Evolutionary conservation across 805 yeast genomes (phyloP), one percentile per base, ranked within the genome.

Genomic region (Myxozyma geophila): DNA sequence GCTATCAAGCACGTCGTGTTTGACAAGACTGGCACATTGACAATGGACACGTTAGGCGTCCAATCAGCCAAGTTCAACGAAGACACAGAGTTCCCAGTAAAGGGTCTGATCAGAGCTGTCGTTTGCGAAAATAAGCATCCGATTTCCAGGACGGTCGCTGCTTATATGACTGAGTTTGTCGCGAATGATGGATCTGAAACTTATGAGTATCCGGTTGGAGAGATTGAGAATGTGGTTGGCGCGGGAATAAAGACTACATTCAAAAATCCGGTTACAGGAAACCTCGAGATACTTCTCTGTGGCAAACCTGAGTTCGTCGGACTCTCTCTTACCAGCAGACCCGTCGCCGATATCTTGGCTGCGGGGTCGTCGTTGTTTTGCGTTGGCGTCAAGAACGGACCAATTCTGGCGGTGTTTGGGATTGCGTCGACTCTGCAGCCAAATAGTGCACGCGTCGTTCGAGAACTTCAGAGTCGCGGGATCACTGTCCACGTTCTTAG

Each of bases 11-110:
- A 66, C 33, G 63, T 67, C 17, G 65, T 67, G 12, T 67, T 67
- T 51, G 70, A 67, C 53, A 67, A 67, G 55, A 67, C 70, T 3
- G 70, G 70, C 35, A 67, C 70, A 6, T 55, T 67, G 49, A 67
- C 70, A 15, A 60, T 53, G 13, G 64, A 55, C 21, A 19, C 37
- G 6, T 44, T 59, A 19, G 43, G 41, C 15, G 64, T 63, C n/a
- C n/a, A 48, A n/a, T 35, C 37, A 3, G 51, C 49, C 7, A 54
- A 59, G 60, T 17, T 59, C 37, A 44, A 62, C 36, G 47, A 58
- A 21, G 21, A n/a, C 7, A 39, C 54, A 3, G 6, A 21, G 8
- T 19, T n/a, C 17, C 56, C 56, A 7, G 59, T 58, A 8, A 54
- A 46, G 3, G 51, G n/a, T 8, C 48, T 64, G 4, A 48, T 61